Conservation (phyloP, 306 rosid species). For the Datisca glomerata region DNA sequence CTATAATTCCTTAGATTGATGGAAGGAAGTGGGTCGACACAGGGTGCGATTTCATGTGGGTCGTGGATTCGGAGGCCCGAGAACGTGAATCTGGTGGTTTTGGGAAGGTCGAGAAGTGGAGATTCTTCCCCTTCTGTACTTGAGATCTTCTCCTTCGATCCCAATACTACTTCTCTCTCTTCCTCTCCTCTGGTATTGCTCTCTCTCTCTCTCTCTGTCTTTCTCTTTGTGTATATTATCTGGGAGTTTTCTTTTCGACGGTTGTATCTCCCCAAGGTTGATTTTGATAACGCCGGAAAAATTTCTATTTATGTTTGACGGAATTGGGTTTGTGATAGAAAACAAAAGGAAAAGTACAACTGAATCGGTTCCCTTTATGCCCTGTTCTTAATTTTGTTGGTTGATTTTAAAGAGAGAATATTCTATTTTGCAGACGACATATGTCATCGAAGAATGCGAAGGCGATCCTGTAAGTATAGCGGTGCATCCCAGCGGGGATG, state of each 20-base stretch:
- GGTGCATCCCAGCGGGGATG: slow-evolving; percentile 83
- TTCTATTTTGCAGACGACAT: slow-evolving; percentile 35
- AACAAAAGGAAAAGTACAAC: neutral
- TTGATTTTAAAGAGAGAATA: too few relatives aligned
- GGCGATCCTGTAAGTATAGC: slow-evolving; percentile 70
- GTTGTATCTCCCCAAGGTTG: too few relatives aligned
- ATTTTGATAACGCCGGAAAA: too few relatives aligned
- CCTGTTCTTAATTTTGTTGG: slow-evolving; percentile 1
- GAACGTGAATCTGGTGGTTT: slow-evolving; percentile 35
- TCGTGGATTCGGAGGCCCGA: slow-evolving; percentile 94
- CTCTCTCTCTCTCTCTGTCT: slow-evolving; percentile 6
- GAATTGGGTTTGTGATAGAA: neutral
- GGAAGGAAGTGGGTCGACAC: slow-evolving; percentile 48
- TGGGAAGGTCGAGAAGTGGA: slow-evolving; percentile 53
- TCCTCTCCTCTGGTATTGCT: slow-evolving; percentile 55
- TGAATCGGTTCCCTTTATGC: too few relatives aligned
- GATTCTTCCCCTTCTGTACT: slow-evolving; percentile 46
- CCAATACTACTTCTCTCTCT: slow-evolving; percentile 53
- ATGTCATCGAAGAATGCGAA: slow-evolving; percentile 73
- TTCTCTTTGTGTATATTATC: too few relatives aligned
- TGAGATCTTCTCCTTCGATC: slow-evolving; percentile 64
- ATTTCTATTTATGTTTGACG: neutral
- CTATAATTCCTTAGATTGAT: slow-evolving; percentile 10
- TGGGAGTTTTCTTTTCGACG: too few relatives aligned
- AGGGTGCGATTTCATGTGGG: slow-evolving; percentile 71